Base-by-base conservation (phyloP, 176 grass and related monocot genomes). In the Triticum monococcum region DNA sequence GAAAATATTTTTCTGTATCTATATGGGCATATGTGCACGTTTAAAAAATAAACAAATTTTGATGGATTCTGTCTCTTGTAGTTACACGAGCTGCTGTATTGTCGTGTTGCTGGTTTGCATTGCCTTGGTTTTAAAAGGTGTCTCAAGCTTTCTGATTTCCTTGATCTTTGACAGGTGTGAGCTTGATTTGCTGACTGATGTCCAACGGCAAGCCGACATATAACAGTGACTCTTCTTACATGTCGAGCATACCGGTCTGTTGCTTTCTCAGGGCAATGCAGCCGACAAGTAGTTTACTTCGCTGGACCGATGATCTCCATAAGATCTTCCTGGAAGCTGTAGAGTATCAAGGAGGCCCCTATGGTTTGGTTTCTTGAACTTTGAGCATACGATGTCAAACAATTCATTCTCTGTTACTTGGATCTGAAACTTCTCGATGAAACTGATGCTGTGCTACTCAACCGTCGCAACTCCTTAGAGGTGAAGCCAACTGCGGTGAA, bases 401-500 rank as follows among this genome's bases (percentile, higher is more conserved):
- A 4, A 40, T 6, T 28, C 22, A 20, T 63, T 46, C 56, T 30
- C 66, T 7, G 10, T 81, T 75, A 22, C 12, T 72, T 83, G 16
- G 54, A 59, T 83, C 46, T 48, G 45, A 64, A 52, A 37, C 69
- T 68, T 73, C 5, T 25, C 22, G 38, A 38, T 18, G 20, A 79
- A 90, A 59, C 32, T 75, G 72, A 86, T 79, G 54, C 0, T 72
- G 75, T 43, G 74, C 11, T 32, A 50, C 77, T 36, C 9, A 75
- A 57, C 36, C 28, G 28, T 30, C 79, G 17, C 45, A 77, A 89
- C 7, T 37, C 36, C 68, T 28, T 72, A 92, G 87, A 86, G 36
- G 84, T 87, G 74, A 92, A 92, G 85, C 90, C 90, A 40, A 10
- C 73, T 38, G 68, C 83, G 56, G 48, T 92, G 69, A 83, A 76